Evolutionary conservation across 1,284 basidiomycete genomes (phyloP).

Genomic region (Cerrena zonata): DNA sequence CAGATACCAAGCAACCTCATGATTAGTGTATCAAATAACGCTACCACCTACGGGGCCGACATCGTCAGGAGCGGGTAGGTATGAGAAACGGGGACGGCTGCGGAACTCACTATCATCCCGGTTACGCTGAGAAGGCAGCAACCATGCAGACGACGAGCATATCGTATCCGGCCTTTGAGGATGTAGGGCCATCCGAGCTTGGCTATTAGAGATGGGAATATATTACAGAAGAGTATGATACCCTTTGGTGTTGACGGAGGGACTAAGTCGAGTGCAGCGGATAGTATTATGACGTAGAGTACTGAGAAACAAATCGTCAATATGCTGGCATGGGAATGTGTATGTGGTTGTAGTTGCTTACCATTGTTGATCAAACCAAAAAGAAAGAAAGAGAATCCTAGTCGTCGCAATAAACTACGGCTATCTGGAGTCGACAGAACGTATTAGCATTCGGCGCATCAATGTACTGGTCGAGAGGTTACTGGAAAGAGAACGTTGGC

Average conservation of each 20-base stretch:
- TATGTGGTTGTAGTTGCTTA: slow-evolving; percentile 22
- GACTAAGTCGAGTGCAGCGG: slow-evolving; percentile 90
- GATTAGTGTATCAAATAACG: slow-evolving; percentile 62
- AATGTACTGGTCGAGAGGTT: not conserved
- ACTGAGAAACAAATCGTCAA: slow-evolving; percentile 40
- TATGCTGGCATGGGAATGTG: not conserved
- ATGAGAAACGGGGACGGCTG: not conserved
- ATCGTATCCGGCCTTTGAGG: slow-evolving; percentile 76
- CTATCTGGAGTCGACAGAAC: not conserved
- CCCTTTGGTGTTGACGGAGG: slow-evolving; percentile 86
- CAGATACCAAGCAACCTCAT: slow-evolving; percentile 82
- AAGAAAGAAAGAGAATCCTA: slow-evolving; percentile 49
- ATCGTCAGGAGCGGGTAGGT: not conserved
- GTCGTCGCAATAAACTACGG: slow-evolving; percentile 21
- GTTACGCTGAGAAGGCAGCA: slow-evolving; percentile 71
- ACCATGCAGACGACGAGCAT: slow-evolving; percentile 63
- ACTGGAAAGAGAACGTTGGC: not conserved
- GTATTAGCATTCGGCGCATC: not conserved
- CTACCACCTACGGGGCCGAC: slow-evolving; percentile 84
- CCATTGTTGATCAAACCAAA: slow-evolving; percentile 59
- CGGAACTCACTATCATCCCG: slow-evolving; percentile 76
- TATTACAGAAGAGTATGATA: slow-evolving; percentile 90
- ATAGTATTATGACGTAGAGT: slow-evolving; percentile 92
- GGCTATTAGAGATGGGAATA: slow-evolving; percentile 73
- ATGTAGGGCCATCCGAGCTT: slow-evolving; percentile 94